A percentile compares a stretch with the other conserved stretches of the same genome.
These are phyloP conservation scores for Aspergillus intermedius DNA, from an alignment of 2,329 filamentous ascomycete species.

Conservation along the genomic window DNA sequence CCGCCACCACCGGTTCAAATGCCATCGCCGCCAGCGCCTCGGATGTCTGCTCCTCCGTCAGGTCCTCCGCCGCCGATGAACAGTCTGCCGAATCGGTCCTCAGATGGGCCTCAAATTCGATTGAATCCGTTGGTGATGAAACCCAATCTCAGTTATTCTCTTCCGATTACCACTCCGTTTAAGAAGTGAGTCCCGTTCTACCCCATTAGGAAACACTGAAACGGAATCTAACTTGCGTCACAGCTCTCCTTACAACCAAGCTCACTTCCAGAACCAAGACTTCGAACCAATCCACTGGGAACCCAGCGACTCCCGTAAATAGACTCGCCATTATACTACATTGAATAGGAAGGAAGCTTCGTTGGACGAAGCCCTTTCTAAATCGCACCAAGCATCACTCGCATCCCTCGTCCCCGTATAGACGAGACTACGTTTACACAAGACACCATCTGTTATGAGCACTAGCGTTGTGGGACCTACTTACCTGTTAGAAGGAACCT, in stretches of 20 bases:
- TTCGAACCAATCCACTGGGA: slow-evolving; percentile 43
- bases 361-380: neutral
- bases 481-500: no score
- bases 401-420: no score
- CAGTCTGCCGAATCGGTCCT: slow-evolving; percentile 26
- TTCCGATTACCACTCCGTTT: slow-evolving; percentile 36
- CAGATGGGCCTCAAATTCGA: slow-evolving; percentile 35
- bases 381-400: no score
- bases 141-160: slow-evolving; percentile 32
- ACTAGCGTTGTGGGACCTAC: no score
- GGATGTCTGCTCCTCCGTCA: slow-evolving; percentile 22
- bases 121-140: slow-evolving; percentile 38
- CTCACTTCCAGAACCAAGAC: slow-evolving; percentile 41
- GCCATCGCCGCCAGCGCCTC: slow-evolving; percentile 17
- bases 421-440: no score
- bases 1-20: slow-evolving; percentile 23
- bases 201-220: neutral
- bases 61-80: slow-evolving; percentile 28
- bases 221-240: neutral
- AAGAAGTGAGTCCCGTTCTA: slow-evolving; percentile 30
- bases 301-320: slow-evolving; percentile 33
- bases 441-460: no score
- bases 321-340: neutral
- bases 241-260: slow-evolving; percentile 41
- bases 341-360: neutral